Conservation (phyloP, 1,284 basidiomycete species). For the Mycena citricolor region DNA sequence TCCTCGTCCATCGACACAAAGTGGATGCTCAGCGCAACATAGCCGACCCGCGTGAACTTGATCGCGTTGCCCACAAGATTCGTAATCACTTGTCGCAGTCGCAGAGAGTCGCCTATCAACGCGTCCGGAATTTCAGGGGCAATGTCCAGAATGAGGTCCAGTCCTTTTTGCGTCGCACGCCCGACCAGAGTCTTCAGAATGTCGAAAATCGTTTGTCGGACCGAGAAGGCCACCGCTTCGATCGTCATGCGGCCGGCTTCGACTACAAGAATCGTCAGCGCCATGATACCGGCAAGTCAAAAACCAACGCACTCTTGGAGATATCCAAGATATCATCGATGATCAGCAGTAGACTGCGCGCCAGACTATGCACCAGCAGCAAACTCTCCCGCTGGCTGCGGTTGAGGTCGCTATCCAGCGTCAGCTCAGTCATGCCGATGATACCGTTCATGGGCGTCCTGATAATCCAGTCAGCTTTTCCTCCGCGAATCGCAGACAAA, state of each 20-base stretch:
- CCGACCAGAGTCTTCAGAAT: constrained; percentile 99
- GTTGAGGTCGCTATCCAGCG: constrained; percentile 90
- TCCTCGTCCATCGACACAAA: constrained; percentile 73
- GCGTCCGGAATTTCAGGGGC: constrained; percentile 96
- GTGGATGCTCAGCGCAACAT: constrained; percentile 88
- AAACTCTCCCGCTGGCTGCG: constrained; percentile 92
- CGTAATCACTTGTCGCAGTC: constrained; percentile 91
- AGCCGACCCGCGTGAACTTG: constrained; percentile 94
- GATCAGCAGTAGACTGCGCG: constrained; percentile 91
- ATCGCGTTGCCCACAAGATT: constrained; percentile 95
- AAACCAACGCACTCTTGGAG: constrained; percentile 81
- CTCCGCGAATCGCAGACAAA: constrained; percentile 8
- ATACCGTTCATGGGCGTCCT: constrained; percentile 99
- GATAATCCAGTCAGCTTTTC: constrained; percentile 17
- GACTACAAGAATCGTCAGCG: constrained; percentile 50
- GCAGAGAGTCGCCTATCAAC: constrained; percentile 94
- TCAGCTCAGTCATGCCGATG: constrained; percentile 99
- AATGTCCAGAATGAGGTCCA: constrained; percentile 96
- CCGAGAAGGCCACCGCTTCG: constrained; percentile 98
- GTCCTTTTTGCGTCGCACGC: constrained; percentile 95
- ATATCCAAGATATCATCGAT: constrained; percentile 99
- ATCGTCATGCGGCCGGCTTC: constrained; percentile 99
- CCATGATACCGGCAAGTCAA: constrained; percentile 8
- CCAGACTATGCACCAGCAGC: constrained; percentile 93
- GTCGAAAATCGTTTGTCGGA: constrained; percentile 94